These are phyloP conservation scores for Datura wrightii DNA, from an alignment of 257 asterid genomes.

Conservation along the genomic window DNA sequence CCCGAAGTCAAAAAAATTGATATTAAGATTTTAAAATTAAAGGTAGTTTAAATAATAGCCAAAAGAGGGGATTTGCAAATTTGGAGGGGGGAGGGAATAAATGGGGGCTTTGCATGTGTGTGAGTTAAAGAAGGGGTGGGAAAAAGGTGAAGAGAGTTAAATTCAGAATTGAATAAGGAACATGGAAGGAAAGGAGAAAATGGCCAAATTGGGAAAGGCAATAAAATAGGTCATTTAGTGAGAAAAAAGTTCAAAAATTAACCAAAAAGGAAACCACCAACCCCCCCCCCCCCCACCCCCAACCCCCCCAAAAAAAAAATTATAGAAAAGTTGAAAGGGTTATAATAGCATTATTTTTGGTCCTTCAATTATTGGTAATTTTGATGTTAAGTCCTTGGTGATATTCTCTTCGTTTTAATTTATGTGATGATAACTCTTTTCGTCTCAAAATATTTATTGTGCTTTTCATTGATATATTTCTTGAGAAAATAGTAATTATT, in stretches of 20 bases:
- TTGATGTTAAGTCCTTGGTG: no score
- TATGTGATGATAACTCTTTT: no score
- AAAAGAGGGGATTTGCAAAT: not conserved
- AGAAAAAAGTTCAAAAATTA: not conserved
- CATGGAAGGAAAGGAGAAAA: not conserved
- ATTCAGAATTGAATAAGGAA: slow-evolving; percentile 21
- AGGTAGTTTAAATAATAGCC: not conserved
- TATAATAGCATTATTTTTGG: no score
- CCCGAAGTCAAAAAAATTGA: not conserved
- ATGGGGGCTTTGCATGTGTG: slow-evolving; percentile 30
- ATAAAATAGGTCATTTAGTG: slow-evolving; percentile 33
- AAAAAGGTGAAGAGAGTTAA: slow-evolving; percentile 20
- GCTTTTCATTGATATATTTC: no score
- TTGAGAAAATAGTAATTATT: no score
- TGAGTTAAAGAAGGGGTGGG: slow-evolving; percentile 32
- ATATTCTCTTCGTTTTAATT: no score
- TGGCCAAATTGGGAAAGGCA: not conserved
- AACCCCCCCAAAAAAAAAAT: no score
- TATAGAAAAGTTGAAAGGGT: no score
- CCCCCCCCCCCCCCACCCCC: no score
- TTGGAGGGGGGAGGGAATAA: not conserved
- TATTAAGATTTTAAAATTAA: not conserved
- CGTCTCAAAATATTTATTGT: no score
- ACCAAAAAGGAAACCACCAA: not conserved
- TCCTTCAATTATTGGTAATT: no score